Percentiles rank a stretch among this genome's conserved stretches.
Evolutionary conservation across 176 grass and related monocot genomes (phyloP).

Genomic region (Panicum miliaceum): DNA sequence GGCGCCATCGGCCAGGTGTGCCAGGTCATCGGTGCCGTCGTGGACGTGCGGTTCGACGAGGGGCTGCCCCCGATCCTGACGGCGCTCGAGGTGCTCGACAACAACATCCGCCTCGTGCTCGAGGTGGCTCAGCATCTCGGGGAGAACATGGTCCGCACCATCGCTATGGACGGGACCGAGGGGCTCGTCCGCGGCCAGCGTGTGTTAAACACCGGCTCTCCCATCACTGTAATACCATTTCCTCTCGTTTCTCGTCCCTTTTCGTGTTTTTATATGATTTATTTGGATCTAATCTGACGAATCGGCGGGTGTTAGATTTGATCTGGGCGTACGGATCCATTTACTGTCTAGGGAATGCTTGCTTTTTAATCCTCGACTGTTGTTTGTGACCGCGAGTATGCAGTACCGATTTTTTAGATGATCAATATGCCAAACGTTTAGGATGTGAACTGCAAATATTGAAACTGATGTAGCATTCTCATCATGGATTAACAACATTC

Average conservation of each 20-base stretch:
- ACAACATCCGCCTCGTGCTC: constrained; percentile 86
- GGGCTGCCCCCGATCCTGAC: constrained; percentile 87
- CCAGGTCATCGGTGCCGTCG: constrained; percentile 81
- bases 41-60: constrained; percentile 83
- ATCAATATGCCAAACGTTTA: not conserved
- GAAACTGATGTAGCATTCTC: not conserved
- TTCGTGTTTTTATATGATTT: constrained; percentile 8
- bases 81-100: constrained; percentile 86
- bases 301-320: constrained; percentile 16
- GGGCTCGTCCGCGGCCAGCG: constrained; percentile 84
- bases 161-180: constrained; percentile 93
- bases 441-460: not conserved
- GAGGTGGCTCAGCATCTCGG: constrained; percentile 98
- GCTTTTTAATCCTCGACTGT: constrained; percentile 3
- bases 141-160: constrained; percentile 93
- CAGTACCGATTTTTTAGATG: not conserved
- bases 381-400: not conserved
- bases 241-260: not conserved
- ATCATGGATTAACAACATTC: not conserved
- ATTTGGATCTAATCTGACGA: constrained; percentile 29
- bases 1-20: constrained; percentile 66
- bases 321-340: constrained; percentile 18
- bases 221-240: constrained; percentile 69
- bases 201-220: constrained; percentile 91
- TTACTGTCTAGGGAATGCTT: not conserved